Evolutionary conservation across 2,329 filamentous ascomycete genomes (phyloP).

Genomic region (Penicillium sclerotiorum): DNA sequence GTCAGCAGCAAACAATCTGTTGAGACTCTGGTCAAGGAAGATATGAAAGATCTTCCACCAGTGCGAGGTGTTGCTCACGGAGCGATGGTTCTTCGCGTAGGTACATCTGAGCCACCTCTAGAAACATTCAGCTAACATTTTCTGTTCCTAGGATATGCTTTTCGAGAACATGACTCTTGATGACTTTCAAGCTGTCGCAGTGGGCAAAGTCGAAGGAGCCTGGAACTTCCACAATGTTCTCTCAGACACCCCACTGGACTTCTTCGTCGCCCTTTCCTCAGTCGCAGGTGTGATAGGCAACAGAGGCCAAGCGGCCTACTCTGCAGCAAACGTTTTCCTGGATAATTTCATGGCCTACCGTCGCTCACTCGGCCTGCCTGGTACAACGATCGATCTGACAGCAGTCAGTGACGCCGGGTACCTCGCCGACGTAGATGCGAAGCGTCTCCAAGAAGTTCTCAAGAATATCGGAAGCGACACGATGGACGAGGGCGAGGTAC

Average conservation of each 20-base stretch:
- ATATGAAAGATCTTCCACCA: conserved; percentile 29
- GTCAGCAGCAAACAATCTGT: conserved; percentile 37
- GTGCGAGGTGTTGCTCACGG: conserved; percentile 33
- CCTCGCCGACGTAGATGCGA: conserved; percentile 21
- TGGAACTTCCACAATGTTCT: conserved; percentile 36
- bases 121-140: not conserved
- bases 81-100: conserved; percentile 40
- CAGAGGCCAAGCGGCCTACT: conserved; percentile 31
- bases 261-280: conserved; percentile 33
- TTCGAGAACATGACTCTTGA: conserved; percentile 35
- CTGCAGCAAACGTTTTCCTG: conserved; percentile 30
- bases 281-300: conserved; percentile 32
- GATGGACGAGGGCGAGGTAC: conserved; percentile 53
- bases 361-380: conserved; percentile 26
- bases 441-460: conserved; percentile 25
- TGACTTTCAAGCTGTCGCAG: conserved; percentile 10
- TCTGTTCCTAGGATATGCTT: conserved; percentile 25
- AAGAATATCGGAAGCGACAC: conserved; percentile 29
- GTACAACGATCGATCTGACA: conserved; percentile 32
- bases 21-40: conserved; percentile 24
- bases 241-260: conserved; percentile 22
- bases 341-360: conserved; percentile 33
- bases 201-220: conserved; percentile 17
- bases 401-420: conserved; percentile 28
- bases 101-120: not conserved